These are phyloP conservation scores for Phytophthora citricola DNA, from an alignment of 352 stramenopile species.

Conservation along the genomic window DNA sequence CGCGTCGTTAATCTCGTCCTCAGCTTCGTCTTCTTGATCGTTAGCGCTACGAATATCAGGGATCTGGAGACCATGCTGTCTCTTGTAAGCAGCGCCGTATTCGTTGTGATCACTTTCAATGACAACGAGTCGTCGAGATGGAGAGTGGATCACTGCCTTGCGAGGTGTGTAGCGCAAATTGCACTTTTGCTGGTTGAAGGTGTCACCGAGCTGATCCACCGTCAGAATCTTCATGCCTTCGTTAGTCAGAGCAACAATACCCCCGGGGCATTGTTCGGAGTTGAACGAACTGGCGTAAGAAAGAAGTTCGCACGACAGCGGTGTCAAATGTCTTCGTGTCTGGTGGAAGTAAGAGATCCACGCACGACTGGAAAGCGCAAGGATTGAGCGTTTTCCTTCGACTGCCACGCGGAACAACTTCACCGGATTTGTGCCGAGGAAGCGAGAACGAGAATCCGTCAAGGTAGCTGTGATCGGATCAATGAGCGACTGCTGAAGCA, in stretches of 20 bases:
- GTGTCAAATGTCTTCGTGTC: slow-evolving; percentile 92
- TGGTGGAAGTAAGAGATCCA: slow-evolving; percentile 97
- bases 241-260: slow-evolving; percentile 96
- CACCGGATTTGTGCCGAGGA: slow-evolving; percentile 95
- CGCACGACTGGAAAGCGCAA: slow-evolving; percentile 95
- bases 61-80: slow-evolving; percentile 69
- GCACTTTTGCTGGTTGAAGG: slow-evolving; percentile 97
- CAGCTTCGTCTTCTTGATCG: slow-evolving; percentile 80
- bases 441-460: slow-evolving; percentile 91
- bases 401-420: slow-evolving; percentile 95
- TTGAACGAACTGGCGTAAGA: slow-evolving; percentile 96
- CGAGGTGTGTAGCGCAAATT: slow-evolving; percentile 98
- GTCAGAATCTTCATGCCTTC: slow-evolving; percentile 98
- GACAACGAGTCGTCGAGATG: slow-evolving; percentile 92
- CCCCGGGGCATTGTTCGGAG: slow-evolving; percentile 96
- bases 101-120: slow-evolving; percentile 99
- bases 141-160: slow-evolving; percentile 92
- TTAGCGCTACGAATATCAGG: slow-evolving; percentile 54
- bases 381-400: slow-evolving; percentile 89
- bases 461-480: slow-evolving; percentile 89
- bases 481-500: slow-evolving; percentile 93
- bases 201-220: slow-evolving; percentile 94
- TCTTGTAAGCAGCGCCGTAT: slow-evolving; percentile 93
- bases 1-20: slow-evolving; percentile 86
- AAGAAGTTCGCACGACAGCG: slow-evolving; percentile 96